phyloP scores from a whole-genome alignment of 225 moss, liverwort and hornwort species.

The Sphagnum contortum region DNA sequence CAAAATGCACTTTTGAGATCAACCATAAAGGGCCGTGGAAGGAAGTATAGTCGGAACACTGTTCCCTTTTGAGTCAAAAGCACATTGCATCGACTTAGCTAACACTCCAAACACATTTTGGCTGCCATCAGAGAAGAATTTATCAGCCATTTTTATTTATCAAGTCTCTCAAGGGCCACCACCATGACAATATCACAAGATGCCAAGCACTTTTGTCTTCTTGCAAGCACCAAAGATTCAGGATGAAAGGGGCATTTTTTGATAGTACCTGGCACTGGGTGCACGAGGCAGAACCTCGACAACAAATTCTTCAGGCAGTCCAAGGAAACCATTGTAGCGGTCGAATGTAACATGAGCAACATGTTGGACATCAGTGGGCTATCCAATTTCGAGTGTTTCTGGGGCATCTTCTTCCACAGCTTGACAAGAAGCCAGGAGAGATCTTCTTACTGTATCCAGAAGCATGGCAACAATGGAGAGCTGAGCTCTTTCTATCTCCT shows the following conservation, averaged over 20 bases:
- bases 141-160: too few species aligned
- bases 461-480: conserved; percentile 37
- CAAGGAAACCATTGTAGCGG: conserved; percentile 88
- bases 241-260: too few species aligned
- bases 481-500: conserved; percentile 36
- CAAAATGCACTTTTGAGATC: too few species aligned
- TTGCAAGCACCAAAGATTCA: too few species aligned
- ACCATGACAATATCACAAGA: neutral
- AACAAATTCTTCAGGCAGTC: conserved; percentile 87
- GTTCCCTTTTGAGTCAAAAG: conserved; percentile 76
- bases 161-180: conserved; percentile 8
- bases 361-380: conserved; percentile 93
- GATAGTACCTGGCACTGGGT: conserved; percentile 73
- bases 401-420: conserved; percentile 43
- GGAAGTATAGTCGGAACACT: conserved; percentile 97
- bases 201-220: too few species aligned
- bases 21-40: too few species aligned
- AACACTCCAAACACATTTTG: conserved; percentile 96
- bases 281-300: conserved; percentile 79
- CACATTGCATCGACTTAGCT: conserved; percentile 97
- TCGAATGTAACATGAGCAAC: conserved; percentile 98
- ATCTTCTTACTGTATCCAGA: conserved; percentile 33
- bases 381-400: conserved; percentile 73
- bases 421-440: conserved; percentile 31
- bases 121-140: conserved; percentile 24